Conservation (phyloP, 164 flowering plant species). For the Buxus sempervirens region DNA sequence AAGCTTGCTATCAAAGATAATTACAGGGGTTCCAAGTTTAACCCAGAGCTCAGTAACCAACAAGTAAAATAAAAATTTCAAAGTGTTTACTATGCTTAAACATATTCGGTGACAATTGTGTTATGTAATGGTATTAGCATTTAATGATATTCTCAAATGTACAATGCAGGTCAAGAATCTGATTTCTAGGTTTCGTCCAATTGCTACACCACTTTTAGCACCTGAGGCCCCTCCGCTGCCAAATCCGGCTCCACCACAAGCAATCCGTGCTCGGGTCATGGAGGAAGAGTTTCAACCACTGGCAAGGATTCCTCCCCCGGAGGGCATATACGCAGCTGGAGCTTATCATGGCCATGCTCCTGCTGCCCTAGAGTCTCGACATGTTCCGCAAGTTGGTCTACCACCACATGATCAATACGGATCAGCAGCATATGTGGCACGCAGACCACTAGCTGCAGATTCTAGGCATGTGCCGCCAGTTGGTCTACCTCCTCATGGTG, state of each 20-base stretch:
- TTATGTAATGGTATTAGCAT: background rate
- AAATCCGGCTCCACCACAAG: background rate
- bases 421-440: background rate
- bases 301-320: slow-evolving; percentile 11
- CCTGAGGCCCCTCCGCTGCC: slow-evolving; percentile 8
- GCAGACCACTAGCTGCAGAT: slow-evolving; percentile 11
- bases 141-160: background rate
- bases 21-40: slow-evolving; percentile 31
- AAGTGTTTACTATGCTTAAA: background rate
- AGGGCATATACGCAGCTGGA: slow-evolving; percentile 13
- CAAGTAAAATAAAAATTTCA: slow-evolving; percentile 20
- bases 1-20: slow-evolving; percentile 37
- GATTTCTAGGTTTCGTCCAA: slow-evolving; percentile 31
- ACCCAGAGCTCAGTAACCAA: slow-evolving; percentile 28
- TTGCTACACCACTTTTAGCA: slow-evolving; percentile 10
- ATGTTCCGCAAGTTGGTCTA: slow-evolving; percentile 2
- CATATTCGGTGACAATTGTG: background rate
- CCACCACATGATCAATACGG: slow-evolving; percentile 11
- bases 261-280: background rate
- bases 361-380: background rate
- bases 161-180: slow-evolving; percentile 33
- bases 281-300: slow-evolving; percentile 5
- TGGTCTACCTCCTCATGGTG: slow-evolving; percentile 3
- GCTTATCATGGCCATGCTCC: background rate
- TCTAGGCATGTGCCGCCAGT: slow-evolving; percentile 8